A percentile compares a stretch with the other conserved stretches of the same genome.
Conservation (phyloP, 768 basidiomycete species). For the Fomitopsis serialis region DNA sequence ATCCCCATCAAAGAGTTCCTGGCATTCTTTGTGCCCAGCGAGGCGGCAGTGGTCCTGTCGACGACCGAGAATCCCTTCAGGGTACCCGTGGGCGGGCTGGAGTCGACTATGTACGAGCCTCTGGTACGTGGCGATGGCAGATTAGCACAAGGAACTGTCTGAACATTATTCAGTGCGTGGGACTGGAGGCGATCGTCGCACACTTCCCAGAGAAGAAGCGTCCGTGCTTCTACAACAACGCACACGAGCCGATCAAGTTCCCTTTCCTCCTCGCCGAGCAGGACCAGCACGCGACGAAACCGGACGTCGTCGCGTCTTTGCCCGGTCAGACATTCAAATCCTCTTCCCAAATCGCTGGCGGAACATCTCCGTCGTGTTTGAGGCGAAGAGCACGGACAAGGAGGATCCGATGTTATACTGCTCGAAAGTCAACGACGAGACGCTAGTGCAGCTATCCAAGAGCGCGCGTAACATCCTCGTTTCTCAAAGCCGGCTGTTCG, state of each 20-base stretch:
- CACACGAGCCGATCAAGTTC: neutral
- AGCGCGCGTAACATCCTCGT: conserved; percentile 9
- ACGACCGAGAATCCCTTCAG: neutral
- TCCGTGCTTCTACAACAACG: neutral
- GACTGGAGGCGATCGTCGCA: neutral
- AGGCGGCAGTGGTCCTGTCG: neutral
- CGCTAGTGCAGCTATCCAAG: conserved; percentile 3
- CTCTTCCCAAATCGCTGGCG: neutral
- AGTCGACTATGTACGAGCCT: neutral
- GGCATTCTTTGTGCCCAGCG: neutral
- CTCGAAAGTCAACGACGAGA: neutral
- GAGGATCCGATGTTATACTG: conserved; percentile 1
- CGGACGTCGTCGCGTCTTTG: conserved; percentile 2
- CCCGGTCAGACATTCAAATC: neutral
- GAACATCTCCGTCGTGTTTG: conserved; percentile 6
- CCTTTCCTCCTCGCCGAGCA: neutral
- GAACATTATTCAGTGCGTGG: neutral
- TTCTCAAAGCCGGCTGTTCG: conserved; percentile 5
- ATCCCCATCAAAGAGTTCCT: neutral
- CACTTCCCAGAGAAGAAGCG: neutral
- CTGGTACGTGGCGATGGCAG: neutral
- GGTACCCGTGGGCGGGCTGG: neutral
- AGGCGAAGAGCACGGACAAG: neutral
- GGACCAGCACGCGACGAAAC: conserved; percentile 1
- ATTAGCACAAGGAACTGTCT: neutral